Percentiles rank a stretch among this genome's conserved stretches.
These are phyloP conservation scores for Ophiostoma triangulosporum DNA, from an alignment of 2,329 filamentous ascomycete genomes.

Conservation along the genomic window DNA sequence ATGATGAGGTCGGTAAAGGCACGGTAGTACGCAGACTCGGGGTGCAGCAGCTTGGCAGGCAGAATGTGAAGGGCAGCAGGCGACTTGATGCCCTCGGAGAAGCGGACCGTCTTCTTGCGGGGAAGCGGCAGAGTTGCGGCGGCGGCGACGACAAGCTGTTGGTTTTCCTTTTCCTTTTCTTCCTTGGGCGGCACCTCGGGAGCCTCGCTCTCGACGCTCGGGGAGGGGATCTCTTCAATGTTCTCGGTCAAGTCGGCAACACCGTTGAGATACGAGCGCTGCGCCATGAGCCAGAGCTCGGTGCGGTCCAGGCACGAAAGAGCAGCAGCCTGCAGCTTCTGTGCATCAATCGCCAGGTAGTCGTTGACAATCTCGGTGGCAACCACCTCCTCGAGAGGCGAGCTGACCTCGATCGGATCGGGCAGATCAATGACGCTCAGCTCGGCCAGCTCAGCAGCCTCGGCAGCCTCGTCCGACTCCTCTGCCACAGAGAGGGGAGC, in stretches of 20 bases:
- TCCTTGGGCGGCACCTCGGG: conserved; percentile 13
- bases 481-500: conserved; percentile 12
- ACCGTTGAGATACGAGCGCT: conserved; percentile 62
- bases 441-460: conserved; percentile 20
- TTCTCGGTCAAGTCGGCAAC: conserved; percentile 41
- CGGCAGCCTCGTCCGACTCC: conserved; percentile 12
- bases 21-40: conserved; percentile 74
- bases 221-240: conserved; percentile 10
- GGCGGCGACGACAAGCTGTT: conserved; percentile 13
- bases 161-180: conserved; percentile 19
- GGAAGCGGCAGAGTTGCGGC: conserved; percentile 7
- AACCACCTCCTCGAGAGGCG: conserved; percentile 39
- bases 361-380: conserved; percentile 53
- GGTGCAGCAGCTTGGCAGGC: conserved; percentile 37
- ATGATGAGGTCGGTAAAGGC: conserved; percentile 68
- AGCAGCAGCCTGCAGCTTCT: conserved; percentile 57
- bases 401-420: conserved; percentile 17
- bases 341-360: conserved; percentile 62
- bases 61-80: conserved; percentile 24
- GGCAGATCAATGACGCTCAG: conserved; percentile 23
- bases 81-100: conserved; percentile 42
- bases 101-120: conserved; percentile 62
- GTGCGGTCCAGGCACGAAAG: conserved; percentile 72
- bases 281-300: conserved; percentile 71
- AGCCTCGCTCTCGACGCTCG: conserved; percentile 16